Percentiles rank a stretch among this genome's conserved stretches.
Conservation (phyloP, 2,329 filamentous ascomycete genomes). For the Trichoderma lentiforme region DNA sequence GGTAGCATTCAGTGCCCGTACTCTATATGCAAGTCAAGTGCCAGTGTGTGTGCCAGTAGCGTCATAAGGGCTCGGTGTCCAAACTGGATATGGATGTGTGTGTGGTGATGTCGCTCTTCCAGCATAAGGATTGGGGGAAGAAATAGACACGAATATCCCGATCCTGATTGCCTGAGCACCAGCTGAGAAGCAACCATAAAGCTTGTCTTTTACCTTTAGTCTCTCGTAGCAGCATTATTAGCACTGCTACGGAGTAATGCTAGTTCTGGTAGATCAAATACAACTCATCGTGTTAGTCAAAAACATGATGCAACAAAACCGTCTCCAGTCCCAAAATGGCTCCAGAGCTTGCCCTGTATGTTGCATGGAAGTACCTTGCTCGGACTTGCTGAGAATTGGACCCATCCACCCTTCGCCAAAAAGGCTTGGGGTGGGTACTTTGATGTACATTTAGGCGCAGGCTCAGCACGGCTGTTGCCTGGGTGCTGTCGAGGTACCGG, state of each 20-base stretch:
- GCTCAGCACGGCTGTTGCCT: background rate
- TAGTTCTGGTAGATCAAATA: background rate
- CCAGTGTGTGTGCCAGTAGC: background rate
- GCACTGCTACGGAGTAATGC: background rate
- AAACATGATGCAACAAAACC: background rate
- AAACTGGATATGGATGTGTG: background rate
- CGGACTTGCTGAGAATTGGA: background rate
- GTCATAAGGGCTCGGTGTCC: constrained; percentile 12
- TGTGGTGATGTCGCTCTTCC: background rate
- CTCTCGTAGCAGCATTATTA: background rate
- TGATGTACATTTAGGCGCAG: background rate
- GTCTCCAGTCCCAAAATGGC: background rate
- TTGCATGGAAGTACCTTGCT: background rate
- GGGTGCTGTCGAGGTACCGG: background rate
- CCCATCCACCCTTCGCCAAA: constrained; percentile 1
- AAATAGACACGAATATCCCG: background rate
- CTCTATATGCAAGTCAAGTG: background rate
- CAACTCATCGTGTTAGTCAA: background rate
- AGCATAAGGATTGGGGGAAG: background rate
- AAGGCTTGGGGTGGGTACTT: background rate
- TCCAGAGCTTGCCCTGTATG: background rate
- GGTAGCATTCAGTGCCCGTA: background rate
- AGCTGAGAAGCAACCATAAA: background rate
- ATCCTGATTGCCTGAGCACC: background rate
- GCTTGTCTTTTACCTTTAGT: background rate